Percentiles rank a stretch among this genome's conserved stretches.
Conservation (phyloP, 768 basidiomycete species). For the Cystofilobasidium macerans region DNA sequence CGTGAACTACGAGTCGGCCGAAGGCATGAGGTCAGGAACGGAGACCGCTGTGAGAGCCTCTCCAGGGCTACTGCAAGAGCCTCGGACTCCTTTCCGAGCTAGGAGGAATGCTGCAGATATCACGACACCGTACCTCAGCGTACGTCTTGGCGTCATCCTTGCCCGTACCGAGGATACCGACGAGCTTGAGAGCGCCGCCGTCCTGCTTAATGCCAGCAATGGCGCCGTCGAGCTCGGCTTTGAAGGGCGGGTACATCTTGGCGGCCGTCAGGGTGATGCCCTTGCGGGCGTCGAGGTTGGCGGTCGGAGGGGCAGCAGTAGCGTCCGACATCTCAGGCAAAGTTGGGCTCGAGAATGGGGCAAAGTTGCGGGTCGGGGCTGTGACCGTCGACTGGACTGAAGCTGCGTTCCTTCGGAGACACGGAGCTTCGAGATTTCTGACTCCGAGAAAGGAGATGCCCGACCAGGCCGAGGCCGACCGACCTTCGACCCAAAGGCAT, state of each 20-base stretch:
- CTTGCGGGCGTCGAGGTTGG: neutral
- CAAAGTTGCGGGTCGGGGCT: no score
- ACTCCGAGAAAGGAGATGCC: no score
- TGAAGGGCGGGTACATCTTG: conserved; percentile 27
- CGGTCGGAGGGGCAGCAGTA: neutral
- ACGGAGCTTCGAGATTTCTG: no score
- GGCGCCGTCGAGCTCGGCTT: conserved; percentile 18
- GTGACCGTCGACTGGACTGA: no score
- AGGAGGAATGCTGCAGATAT: no score
- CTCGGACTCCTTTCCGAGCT: no score
- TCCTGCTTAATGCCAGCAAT: conserved; percentile 6
- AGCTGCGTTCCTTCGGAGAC: no score
- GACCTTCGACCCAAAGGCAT: no score
- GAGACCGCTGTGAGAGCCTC: neutral
- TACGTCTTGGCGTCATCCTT: conserved; percentile 42
- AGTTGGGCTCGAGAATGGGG: no score
- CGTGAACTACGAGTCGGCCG: conserved; percentile 52
- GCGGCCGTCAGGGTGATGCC: conserved; percentile 22
- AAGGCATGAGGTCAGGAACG: neutral
- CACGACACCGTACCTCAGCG: conserved; percentile 41
- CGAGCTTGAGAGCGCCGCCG: conserved; percentile 43
- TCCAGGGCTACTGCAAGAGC: neutral
- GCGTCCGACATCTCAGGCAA: conserved; percentile 17
- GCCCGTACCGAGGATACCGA: conserved; percentile 77
- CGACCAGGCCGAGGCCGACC: no score